Evolutionary conservation across 768 basidiomycete species (phyloP).

Genomic region (Termitomyces sp.): DNA sequence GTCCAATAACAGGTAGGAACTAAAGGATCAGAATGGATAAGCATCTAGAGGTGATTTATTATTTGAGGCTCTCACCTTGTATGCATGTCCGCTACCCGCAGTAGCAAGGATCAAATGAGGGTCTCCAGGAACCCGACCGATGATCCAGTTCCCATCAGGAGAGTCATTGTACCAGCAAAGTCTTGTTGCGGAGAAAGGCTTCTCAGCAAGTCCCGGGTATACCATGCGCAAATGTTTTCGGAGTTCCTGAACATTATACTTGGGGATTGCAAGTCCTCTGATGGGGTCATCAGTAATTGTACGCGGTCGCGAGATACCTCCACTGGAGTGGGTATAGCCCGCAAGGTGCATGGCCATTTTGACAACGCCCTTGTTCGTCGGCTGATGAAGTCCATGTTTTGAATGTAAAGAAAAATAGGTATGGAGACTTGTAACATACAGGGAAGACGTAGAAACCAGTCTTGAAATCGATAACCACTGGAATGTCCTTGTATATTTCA

Average conservation of each 20-base stretch:
- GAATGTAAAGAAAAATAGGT: neutral
- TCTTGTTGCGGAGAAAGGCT: slow-evolving; percentile 66
- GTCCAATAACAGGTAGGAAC: slow-evolving; percentile 86
- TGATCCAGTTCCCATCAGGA: slow-evolving; percentile 83
- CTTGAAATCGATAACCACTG: slow-evolving; percentile 69
- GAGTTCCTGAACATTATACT: slow-evolving; percentile 40
- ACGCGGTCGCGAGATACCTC: slow-evolving; percentile 66
- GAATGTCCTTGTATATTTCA: slow-evolving; percentile 49
- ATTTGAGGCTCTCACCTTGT: slow-evolving; percentile 48
- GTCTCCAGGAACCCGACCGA: slow-evolving; percentile 61
- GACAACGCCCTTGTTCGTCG: slow-evolving; percentile 60
- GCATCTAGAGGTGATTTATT: neutral
- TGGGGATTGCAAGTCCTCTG: slow-evolving; percentile 64
- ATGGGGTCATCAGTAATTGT: slow-evolving; percentile 60
- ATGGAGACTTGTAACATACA: slow-evolving; percentile 31
- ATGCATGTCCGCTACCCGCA: slow-evolving; percentile 84
- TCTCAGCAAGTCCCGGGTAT: slow-evolving; percentile 75
- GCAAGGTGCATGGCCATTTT: slow-evolving; percentile 76
- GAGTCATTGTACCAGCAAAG: slow-evolving; percentile 96
- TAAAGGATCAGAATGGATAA: slow-evolving; percentile 23
- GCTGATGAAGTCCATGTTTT: slow-evolving; percentile 33
- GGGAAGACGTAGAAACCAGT: slow-evolving; percentile 84
- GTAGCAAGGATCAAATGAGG: slow-evolving; percentile 73
- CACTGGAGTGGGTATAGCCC: slow-evolving; percentile 56
- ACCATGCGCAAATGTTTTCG: slow-evolving; percentile 47